Evolutionary conservation across 2,329 filamentous ascomycete species (phyloP).

Genomic region (Polychaeton citri): DNA sequence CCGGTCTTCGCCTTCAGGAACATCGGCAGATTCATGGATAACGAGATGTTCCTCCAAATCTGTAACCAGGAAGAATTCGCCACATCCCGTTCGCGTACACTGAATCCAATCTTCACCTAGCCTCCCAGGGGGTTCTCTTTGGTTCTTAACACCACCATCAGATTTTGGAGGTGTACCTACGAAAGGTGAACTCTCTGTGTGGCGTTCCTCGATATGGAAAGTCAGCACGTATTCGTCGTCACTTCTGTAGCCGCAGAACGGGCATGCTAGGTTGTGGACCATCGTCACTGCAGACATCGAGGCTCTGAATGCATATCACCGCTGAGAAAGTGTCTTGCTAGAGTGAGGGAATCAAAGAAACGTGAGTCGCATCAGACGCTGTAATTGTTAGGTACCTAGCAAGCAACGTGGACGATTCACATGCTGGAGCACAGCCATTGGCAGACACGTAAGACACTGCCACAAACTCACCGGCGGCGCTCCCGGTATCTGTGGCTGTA

Average conservation of each 20-base stretch:
- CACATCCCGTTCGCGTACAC: slow-evolving; percentile 30
- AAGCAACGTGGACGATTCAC: too few species aligned
- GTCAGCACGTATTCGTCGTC: slow-evolving; percentile 14
- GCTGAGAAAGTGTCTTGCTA: too few species aligned
- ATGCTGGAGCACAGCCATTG: too few species aligned
- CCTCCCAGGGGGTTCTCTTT: neutral
- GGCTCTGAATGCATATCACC: too few species aligned
- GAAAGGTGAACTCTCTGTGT: slow-evolving; percentile 17
- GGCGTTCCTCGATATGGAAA: slow-evolving; percentile 21
- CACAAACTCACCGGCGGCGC: too few species aligned
- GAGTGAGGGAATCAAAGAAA: too few species aligned
- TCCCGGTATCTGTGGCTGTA: too few species aligned
- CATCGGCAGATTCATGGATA: slow-evolving; percentile 21
- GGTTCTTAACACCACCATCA: neutral
- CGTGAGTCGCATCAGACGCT: too few species aligned
- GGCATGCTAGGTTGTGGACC: slow-evolving; percentile 12
- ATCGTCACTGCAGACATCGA: too few species aligned
- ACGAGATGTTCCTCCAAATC: slow-evolving; percentile 35
- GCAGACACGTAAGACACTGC: too few species aligned
- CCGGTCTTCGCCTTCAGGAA: slow-evolving; percentile 1
- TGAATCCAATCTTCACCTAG: slow-evolving; percentile 16
- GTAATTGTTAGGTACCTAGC: too few species aligned
- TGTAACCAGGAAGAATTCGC: slow-evolving; percentile 26
- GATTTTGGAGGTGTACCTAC: slow-evolving; percentile 3
- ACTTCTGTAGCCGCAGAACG: slow-evolving; percentile 16